Evolutionary conservation across 1,284 basidiomycete species (phyloP).

Genomic region (Polyporus tsugae): DNA sequence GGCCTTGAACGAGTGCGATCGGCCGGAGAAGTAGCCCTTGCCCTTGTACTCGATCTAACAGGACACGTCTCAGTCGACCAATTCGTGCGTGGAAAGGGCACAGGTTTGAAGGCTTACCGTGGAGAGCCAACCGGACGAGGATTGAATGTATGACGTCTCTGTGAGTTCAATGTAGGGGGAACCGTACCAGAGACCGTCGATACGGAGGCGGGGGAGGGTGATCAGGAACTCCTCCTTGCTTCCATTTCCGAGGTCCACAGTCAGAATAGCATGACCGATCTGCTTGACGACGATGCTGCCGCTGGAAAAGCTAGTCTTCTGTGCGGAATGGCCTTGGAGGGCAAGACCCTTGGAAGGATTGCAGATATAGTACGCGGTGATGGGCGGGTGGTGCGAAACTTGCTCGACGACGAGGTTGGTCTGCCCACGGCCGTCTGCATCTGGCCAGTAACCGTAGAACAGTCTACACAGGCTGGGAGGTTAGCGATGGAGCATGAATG

Average conservation of each 20-base stretch:
- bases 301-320: slow-evolving; percentile 93
- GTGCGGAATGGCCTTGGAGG: slow-evolving; percentile 91
- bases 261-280: slow-evolving; percentile 92
- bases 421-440: slow-evolving; percentile 80
- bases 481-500: neutral
- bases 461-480: slow-evolving; percentile 54
- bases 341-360: slow-evolving; percentile 85
- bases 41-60: slow-evolving; percentile 90
- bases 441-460: slow-evolving; percentile 94
- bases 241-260: slow-evolving; percentile 68
- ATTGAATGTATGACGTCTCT: slow-evolving; percentile 87
- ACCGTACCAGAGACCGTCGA: slow-evolving; percentile 67
- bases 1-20: slow-evolving; percentile 91
- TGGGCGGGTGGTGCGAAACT: slow-evolving; percentile 94
- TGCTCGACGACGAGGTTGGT: slow-evolving; percentile 94
- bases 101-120: slow-evolving; percentile 50
- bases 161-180: slow-evolving; percentile 90
- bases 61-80: neutral
- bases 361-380: slow-evolving; percentile 87
- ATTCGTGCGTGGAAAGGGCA: neutral
- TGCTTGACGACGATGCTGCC: slow-evolving; percentile 90
- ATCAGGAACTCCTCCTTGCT: slow-evolving; percentile 84
- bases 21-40: slow-evolving; percentile 92
- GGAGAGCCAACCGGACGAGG: slow-evolving; percentile 76
- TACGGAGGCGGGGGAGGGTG: slow-evolving; percentile 79